Evolutionary conservation across 2,329 filamentous ascomycete genomes (phyloP).

Genomic region (Knoxdaviesia capensis): DNA sequence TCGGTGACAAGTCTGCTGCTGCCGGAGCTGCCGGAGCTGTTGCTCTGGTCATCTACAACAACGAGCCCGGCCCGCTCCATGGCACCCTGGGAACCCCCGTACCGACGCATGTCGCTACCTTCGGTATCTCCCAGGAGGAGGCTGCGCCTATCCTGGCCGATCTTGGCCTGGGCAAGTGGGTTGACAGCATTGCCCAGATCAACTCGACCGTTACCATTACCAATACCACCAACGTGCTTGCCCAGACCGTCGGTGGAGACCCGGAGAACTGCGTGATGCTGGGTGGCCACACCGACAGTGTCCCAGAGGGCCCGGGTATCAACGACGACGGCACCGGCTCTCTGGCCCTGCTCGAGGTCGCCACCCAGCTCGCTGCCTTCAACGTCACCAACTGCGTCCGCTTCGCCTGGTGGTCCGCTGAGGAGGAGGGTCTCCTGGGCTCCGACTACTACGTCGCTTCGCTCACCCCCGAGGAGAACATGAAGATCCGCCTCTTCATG

Average conservation of each 20-base stretch:
- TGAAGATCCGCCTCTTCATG: conserved; percentile 44
- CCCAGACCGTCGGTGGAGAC: conserved; percentile 39
- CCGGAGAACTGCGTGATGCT: conserved; percentile 44
- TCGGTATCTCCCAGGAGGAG: conserved; percentile 41
- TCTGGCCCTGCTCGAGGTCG: conserved; percentile 39
- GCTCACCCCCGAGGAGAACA: conserved; percentile 35
- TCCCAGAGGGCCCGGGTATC: conserved; percentile 47
- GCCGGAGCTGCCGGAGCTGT: conserved; percentile 51
- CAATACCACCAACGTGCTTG: conserved; percentile 38
- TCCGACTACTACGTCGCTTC: conserved; percentile 40
- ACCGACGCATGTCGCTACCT: conserved; percentile 42
- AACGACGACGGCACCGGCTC: conserved; percentile 61
- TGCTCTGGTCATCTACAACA: conserved; percentile 59
- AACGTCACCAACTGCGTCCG: conserved; percentile 43
- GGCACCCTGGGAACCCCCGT: conserved; percentile 48
- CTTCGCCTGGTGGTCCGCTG: conserved; percentile 48
- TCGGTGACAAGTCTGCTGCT: conserved; percentile 47
- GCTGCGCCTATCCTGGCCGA: conserved; percentile 34
- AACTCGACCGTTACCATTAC: conserved; percentile 34
- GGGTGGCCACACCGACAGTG: conserved; percentile 43
- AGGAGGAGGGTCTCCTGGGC: conserved; percentile 44
- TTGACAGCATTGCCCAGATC: conserved; percentile 38
- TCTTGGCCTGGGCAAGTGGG: conserved; percentile 26
- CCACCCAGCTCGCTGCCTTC: conserved; percentile 35
- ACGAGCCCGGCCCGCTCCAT: conserved; percentile 36